Evolutionary conservation across 2,329 filamentous ascomycete genomes (phyloP).

Genomic region (Aspergillus sp.): DNA sequence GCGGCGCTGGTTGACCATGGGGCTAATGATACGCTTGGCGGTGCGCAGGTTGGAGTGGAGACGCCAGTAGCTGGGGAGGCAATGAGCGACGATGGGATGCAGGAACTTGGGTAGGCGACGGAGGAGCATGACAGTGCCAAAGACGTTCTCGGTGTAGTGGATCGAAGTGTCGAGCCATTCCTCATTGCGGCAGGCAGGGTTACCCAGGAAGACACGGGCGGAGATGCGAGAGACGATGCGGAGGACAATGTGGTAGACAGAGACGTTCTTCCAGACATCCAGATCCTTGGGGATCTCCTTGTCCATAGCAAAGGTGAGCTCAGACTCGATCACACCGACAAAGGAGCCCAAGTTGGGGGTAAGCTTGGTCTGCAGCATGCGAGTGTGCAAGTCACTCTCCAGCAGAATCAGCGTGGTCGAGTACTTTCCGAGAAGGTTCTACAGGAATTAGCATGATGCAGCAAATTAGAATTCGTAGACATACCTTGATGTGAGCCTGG

Average conservation of each 20-base stretch:
- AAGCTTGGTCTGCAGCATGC: slow-evolving; percentile 6
- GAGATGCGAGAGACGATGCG: slow-evolving; percentile 6
- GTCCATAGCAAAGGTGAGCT: slow-evolving; percentile 13
- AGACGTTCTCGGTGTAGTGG: slow-evolving; percentile 8
- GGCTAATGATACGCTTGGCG: slow-evolving; percentile 3
- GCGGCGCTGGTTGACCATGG: slow-evolving; percentile 2
- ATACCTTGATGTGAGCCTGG: slow-evolving; percentile 11
- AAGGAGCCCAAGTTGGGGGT: slow-evolving; percentile 14
- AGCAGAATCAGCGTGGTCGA: not conserved
- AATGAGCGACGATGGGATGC: slow-evolving; percentile 1
- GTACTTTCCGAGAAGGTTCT: slow-evolving; percentile 1
- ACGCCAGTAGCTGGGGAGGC: not conserved
- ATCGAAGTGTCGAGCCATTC: slow-evolving; percentile 9
- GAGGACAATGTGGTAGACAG: not conserved
- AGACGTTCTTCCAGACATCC: not conserved
- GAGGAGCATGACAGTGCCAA: slow-evolving; percentile 1
- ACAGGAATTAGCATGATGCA: not conserved
- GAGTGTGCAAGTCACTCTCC: slow-evolving; percentile 1
- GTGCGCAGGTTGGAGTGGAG: not conserved
- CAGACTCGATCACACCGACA: slow-evolving; percentile 7
- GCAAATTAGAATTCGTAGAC: not conserved
- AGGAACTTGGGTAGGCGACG: slow-evolving; percentile 1
- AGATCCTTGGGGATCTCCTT: slow-evolving; percentile 8
- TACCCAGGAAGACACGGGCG: slow-evolving; percentile 8
- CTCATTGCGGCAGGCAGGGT: slow-evolving; percentile 6